Base-by-base conservation (phyloP, 169 alveolate genomes). In the Cystoisospora suis region DNA sequence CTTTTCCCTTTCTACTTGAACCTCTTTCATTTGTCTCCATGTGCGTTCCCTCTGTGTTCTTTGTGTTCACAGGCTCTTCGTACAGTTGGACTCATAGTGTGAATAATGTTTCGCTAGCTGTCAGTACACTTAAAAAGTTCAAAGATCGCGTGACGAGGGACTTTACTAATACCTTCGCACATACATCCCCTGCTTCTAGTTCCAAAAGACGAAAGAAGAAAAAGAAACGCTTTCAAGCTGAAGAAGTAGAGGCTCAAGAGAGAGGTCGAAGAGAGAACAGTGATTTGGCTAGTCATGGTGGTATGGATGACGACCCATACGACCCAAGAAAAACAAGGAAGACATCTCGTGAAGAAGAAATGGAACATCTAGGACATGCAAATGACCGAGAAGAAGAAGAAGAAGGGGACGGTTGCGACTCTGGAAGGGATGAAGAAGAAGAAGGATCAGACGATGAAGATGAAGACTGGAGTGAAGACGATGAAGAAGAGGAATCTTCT, bases 61-160 rank as follows among this genome's bases (percentile, higher is more conserved):
- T 49, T 9, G 61, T 20, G 77, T 65, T 4, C 42, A 56, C 83
- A 72, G 83, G 83, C 20, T 72, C 83, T 3, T 72, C 83, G 6
- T 72, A 72, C 83, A 72, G 83, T 53, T 72, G 83, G 83, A 46
- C 83, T 34, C 83, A 72, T 53, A 72, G 83, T 53, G 83, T 72
- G 32, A 72, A 72, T 38, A 72, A 72, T 53, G 83, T 72, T 9
- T 32, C 83, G 3, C 27, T 72, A 17, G 83, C 83, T 6, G 83
- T 72, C 3, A 9, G 12, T 46, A 72, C 83, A 1, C 83, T 72
- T 20, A 72, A 72, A 56, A 72, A 72, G 53, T 72, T 72, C 83
- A 72, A 72, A 40, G 83, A 34, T 38, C 83, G 83, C 17, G 83
- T 72, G 15, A 56, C 77, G 77, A 15, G 77, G 36, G 77, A 65